Conservation (phyloP, 352 stramenopile species). For the Phytophthora crassamura region DNA sequence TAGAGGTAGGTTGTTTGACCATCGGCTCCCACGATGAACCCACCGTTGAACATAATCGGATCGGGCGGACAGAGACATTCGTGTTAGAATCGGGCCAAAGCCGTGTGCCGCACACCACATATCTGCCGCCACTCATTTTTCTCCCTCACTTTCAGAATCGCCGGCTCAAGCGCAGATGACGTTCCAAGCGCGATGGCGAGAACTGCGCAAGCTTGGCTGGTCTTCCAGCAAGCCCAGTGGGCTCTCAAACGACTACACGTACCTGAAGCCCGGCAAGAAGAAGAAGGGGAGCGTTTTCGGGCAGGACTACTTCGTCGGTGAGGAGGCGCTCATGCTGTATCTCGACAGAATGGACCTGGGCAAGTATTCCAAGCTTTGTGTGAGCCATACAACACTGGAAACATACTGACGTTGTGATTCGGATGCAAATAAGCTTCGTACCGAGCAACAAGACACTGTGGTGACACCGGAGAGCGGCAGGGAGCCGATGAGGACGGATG, state of each 20-base stretch:
- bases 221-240: neutral
- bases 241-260: slow-evolving; percentile 3
- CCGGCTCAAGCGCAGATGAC: neutral
- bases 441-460: too few relatives aligned
- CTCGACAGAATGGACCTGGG: slow-evolving; percentile 4
- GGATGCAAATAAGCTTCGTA: too few relatives aligned
- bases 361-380: neutral
- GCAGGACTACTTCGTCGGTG: slow-evolving; percentile 6
- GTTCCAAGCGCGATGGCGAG: slow-evolving; percentile 11
- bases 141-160: slow-evolving; percentile 12
- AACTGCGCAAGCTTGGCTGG: slow-evolving; percentile 1
- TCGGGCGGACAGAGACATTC: neutral
- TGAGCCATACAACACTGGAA: neutral
- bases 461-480: too few relatives aligned
- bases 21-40: neutral
- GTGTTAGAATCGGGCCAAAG: neutral
- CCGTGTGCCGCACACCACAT: slow-evolving; percentile 3
- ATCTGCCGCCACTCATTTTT: slow-evolving; percentile 8
- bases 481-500: too few relatives aligned
- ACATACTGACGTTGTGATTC: neutral
- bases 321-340: slow-evolving; percentile 4
- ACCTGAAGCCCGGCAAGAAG: slow-evolving; percentile 6
- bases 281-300: neutral
- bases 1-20: neutral
- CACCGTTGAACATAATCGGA: neutral